Conservation (phyloP, 345 rosid genomes). For the Citropsis articulata region DNA sequence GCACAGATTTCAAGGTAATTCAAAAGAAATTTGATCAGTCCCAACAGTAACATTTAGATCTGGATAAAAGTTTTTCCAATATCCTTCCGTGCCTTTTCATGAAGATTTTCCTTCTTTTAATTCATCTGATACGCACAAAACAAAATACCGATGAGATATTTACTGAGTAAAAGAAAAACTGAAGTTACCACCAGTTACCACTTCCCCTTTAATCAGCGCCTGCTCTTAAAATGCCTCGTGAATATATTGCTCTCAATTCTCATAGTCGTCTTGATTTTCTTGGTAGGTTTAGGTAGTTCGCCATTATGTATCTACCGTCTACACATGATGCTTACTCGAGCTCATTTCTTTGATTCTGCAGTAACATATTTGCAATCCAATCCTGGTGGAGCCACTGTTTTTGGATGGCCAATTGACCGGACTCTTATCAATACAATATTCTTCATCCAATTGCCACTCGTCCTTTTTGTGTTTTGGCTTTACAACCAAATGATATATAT, state of each 20-base stretch:
- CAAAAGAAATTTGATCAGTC: neutral
- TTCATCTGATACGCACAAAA: neutral
- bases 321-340: neutral
- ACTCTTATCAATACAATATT: constrained; percentile 29
- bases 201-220: too few species aligned
- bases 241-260: neutral
- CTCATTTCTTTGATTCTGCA: neutral
- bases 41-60: neutral
- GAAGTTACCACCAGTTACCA: too few species aligned
- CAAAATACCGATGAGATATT: neutral
- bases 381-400: constrained; percentile 20
- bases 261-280: neutral
- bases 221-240: too few species aligned
- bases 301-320: neutral
- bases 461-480: constrained; percentile 30
- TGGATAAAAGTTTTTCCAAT: neutral
- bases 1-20: neutral
- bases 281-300: neutral
- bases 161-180: neutral
- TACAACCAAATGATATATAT: constrained; percentile 13
- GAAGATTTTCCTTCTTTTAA: neutral
- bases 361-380: constrained; percentile 28
- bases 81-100: neutral
- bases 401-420: constrained; percentile 27
- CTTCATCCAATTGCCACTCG: constrained; percentile 28